Evolutionary conservation across 2,329 filamentous ascomycete genomes (phyloP).

Genomic region (Tolypocladium endophyticum): DNA sequence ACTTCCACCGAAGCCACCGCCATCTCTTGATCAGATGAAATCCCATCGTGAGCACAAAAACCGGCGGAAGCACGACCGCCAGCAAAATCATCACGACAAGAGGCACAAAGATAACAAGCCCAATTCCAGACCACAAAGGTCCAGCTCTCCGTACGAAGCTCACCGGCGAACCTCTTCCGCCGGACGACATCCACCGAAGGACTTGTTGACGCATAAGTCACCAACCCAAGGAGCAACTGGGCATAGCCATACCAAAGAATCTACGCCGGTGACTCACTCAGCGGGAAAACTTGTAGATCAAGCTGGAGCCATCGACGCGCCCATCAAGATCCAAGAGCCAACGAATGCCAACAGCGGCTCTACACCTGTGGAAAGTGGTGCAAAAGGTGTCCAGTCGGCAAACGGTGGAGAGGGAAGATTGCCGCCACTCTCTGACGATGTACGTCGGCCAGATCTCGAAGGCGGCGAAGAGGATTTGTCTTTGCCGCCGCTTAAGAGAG

Average conservation of each 20-base stretch:
- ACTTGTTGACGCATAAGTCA: background rate
- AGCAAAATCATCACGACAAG: conserved; percentile 16
- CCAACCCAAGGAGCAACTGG: background rate
- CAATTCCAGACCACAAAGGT: background rate
- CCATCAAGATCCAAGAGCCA: background rate
- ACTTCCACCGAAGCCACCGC: conserved; percentile 21
- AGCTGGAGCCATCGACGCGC: background rate
- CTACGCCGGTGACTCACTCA: background rate
- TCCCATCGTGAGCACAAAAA: conserved; percentile 17
- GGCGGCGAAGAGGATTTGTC: background rate
- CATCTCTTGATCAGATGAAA: conserved; percentile 15
- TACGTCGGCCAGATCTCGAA: background rate
- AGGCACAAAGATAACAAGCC: conserved; percentile 14
- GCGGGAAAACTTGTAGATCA: background rate
- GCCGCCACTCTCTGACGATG: background rate
- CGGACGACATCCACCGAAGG: background rate
- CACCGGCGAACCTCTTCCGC: background rate
- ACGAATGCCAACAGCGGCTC: background rate
- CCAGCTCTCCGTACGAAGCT: background rate
- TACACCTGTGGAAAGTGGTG: background rate
- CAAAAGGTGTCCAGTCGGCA: too few species aligned
- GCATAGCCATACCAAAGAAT: background rate
- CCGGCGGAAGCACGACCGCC: conserved; percentile 20
- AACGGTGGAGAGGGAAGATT: background rate
- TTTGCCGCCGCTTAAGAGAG: background rate